A percentile compares a stretch with the other conserved stretches of the same genome.
phyloP scores from a whole-genome alignment of 2,329 filamentous ascomycete genomes.

The Coccinonectria pachysandricola region DNA sequence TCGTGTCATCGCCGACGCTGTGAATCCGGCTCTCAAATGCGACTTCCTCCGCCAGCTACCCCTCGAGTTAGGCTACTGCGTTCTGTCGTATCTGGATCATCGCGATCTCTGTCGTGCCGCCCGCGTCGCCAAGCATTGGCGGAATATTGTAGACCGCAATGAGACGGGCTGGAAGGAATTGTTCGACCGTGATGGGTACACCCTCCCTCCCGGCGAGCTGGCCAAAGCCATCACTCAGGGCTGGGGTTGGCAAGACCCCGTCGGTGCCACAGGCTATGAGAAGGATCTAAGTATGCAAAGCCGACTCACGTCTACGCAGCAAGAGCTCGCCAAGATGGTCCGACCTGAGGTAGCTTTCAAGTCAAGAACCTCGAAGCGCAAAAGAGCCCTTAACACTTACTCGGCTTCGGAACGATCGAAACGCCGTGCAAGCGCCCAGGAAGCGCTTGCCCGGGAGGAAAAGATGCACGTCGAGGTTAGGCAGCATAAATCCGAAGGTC shows the following conservation, averaged over 20 bases:
- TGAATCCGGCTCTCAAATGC: slow-evolving; percentile 89
- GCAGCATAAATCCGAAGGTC: slow-evolving; percentile 61
- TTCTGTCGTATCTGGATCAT: slow-evolving; percentile 77
- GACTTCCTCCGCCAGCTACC: slow-evolving; percentile 83
- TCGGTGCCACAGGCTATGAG: slow-evolving; percentile 65
- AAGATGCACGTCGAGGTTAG: slow-evolving; percentile 29
- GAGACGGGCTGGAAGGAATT: slow-evolving; percentile 94
- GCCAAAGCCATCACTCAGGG: slow-evolving; percentile 79
- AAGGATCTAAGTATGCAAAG: slow-evolving; percentile 60
- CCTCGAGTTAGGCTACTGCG: slow-evolving; percentile 75
- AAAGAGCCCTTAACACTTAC: slow-evolving; percentile 38
- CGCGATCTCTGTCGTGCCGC: slow-evolving; percentile 81
- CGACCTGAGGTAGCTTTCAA: slow-evolving; percentile 34
- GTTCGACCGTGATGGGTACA: slow-evolving; percentile 74
- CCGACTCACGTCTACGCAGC: slow-evolving; percentile 42
- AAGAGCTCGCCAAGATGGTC: slow-evolving; percentile 34
- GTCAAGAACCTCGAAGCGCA: slow-evolving; percentile 44
- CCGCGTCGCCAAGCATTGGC: slow-evolving; percentile 91
- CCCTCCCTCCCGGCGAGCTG: slow-evolving; percentile 69
- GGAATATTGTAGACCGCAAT: slow-evolving; percentile 80
- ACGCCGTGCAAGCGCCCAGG: slow-evolving; percentile 40
- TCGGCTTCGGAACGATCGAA: slow-evolving; percentile 41
- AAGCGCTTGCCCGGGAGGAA: slow-evolving; percentile 33
- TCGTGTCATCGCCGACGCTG: slow-evolving; percentile 78
- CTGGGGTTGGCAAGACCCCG: slow-evolving; percentile 95